A percentile compares a stretch with the other conserved stretches of the same genome.
These are phyloP conservation scores for Carallia pectinifolia DNA, from an alignment of 345 rosid genomes.

Conservation along the genomic window DNA sequence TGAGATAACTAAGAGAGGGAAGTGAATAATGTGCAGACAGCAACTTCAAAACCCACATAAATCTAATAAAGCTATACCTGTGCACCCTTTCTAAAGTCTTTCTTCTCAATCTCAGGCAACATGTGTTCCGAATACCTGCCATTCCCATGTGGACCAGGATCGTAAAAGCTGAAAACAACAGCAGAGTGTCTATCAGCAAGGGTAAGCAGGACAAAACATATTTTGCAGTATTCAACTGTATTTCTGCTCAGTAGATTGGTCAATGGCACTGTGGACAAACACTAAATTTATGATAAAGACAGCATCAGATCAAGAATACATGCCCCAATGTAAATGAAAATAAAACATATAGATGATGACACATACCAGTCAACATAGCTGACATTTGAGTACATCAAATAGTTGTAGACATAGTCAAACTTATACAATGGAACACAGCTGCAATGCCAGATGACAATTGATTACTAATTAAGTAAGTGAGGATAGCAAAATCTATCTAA, in stretches of 20 bases:
- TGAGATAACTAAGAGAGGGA: neutral
- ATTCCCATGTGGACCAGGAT: conserved; percentile 97
- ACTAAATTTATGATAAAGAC: no score
- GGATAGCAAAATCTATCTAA: neutral
- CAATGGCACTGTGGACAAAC: no score
- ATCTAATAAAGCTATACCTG: conserved; percentile 54
- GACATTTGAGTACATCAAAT: conserved; percentile 73
- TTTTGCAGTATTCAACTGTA: no score
- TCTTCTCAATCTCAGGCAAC: conserved; percentile 86
- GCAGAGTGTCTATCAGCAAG: conserved; percentile 8
- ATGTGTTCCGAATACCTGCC: conserved; percentile 96
- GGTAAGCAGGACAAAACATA: neutral
- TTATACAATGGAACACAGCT: conserved; percentile 90
- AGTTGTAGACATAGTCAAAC: conserved; percentile 85
- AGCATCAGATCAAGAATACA: no score
- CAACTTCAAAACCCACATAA: neutral
- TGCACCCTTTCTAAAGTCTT: conserved; percentile 98
- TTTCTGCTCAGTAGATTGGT: neutral
- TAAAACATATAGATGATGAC: conserved; percentile 1
- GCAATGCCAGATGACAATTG: conserved; percentile 32
- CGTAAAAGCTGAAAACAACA: conserved; percentile 68
- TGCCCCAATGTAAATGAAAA: no score
- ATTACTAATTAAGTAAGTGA: conserved; percentile 6
- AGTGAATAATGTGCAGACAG: neutral
- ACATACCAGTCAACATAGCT: conserved; percentile 91